Conservation (phyloP, 2,329 filamentous ascomycete genomes). For the Lachnellula arida region DNA sequence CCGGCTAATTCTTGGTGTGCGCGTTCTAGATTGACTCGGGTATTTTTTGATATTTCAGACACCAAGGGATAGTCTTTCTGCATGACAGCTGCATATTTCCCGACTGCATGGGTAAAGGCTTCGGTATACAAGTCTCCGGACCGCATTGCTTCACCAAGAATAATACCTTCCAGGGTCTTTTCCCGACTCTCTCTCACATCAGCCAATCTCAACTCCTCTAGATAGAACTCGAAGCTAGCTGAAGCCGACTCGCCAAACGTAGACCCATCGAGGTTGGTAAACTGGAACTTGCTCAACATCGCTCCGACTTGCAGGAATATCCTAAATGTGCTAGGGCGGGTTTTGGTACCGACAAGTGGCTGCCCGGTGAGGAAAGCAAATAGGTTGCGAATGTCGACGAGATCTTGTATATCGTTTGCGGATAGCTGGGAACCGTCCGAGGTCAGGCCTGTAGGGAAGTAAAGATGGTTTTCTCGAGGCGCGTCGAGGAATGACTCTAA, state of each 20-base stretch:
- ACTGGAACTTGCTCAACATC: conserved; percentile 53
- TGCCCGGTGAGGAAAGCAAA: conserved; percentile 63
- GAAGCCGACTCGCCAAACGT: conserved; percentile 57
- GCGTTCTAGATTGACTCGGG: conserved; percentile 74
- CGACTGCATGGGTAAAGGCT: conserved; percentile 85
- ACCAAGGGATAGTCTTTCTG: conserved; percentile 65
- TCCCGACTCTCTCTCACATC: conserved; percentile 80
- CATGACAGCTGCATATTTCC: conserved; percentile 73
- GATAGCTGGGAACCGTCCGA: conserved; percentile 29
- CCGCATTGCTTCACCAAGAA: conserved; percentile 85
- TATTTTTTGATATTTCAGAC: conserved; percentile 62
- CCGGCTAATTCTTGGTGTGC: conserved; percentile 75
- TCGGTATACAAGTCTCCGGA: conserved; percentile 82
- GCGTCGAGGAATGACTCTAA: conserved; percentile 27
- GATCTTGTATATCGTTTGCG: conserved; percentile 46
- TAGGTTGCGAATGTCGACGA: conserved; percentile 58
- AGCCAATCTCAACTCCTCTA: conserved; percentile 69
- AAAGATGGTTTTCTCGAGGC: conserved; percentile 45
- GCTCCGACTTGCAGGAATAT: conserved; percentile 51
- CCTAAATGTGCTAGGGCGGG: conserved; percentile 47
- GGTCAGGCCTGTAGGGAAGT: conserved; percentile 40
- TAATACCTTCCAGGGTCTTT: conserved; percentile 81
- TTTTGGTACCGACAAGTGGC: conserved; percentile 54
- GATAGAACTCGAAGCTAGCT: conserved; percentile 67
- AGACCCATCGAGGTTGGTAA: conserved; percentile 50